phyloP scores from a whole-genome alignment of 1,284 basidiomycete genomes.

The Wallemia hederae region DNA sequence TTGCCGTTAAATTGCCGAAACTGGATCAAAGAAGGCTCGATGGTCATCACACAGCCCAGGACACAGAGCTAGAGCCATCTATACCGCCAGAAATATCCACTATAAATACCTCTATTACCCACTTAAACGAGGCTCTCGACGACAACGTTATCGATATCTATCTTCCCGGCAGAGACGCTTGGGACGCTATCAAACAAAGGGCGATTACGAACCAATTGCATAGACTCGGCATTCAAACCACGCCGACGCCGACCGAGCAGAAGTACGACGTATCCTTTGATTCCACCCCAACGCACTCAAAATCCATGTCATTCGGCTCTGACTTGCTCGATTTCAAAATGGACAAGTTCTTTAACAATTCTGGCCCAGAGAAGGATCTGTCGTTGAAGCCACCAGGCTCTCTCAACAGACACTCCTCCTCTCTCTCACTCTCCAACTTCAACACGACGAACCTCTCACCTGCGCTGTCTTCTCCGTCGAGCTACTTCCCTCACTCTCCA shows the following conservation, averaged over 20 bases:
- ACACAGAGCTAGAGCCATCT: too few species aligned
- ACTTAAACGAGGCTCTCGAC: neutral
- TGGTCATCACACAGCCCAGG: too few species aligned
- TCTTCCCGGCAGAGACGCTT: slow-evolving; percentile 1
- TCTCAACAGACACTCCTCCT: too few species aligned
- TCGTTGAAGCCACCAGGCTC: too few species aligned
- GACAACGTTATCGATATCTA: neutral
- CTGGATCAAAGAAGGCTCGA: neutral
- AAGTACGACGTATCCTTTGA: neutral
- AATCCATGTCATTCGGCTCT: neutral
- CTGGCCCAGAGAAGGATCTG: too few species aligned
- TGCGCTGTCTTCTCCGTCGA: neutral
- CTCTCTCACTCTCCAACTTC: neutral
- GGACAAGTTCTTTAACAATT: neutral
- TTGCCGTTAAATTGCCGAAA: neutral
- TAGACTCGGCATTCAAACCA: neutral
- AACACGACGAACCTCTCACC: neutral
- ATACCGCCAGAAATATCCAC: neutral
- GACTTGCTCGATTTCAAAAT: neutral
- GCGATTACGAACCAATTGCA: neutral
- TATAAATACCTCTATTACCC: neutral
- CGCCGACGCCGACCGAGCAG: neutral
- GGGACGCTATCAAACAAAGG: neutral
- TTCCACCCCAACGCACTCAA: neutral
- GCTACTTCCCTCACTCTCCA: neutral